A percentile compares a stretch with the other conserved stretches of the same genome.
phyloP scores from a whole-genome alignment of 2,329 filamentous ascomycete genomes.

The Mycocentrospora acerina region DNA sequence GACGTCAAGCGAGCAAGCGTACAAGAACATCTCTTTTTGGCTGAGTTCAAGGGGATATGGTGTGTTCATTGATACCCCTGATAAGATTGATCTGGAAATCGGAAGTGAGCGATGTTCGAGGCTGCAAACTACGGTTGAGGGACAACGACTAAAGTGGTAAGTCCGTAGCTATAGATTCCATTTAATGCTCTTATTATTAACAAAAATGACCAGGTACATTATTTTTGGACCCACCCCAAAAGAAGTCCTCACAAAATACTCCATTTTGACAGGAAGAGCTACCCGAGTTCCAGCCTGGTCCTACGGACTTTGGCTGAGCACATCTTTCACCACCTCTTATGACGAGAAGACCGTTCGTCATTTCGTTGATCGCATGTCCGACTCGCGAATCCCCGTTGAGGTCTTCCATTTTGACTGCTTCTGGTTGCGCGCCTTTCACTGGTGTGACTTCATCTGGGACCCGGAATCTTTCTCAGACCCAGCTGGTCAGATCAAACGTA shows the following conservation, averaged over 20 bases:
- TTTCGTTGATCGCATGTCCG: constrained; percentile 69
- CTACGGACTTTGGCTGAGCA: constrained; percentile 75
- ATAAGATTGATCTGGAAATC: constrained; percentile 70
- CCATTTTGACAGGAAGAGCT: constrained; percentile 66
- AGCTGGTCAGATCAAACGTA: constrained; percentile 61
- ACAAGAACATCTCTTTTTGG: constrained; percentile 73
- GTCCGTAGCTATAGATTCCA: background rate
- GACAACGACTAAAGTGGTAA: constrained; percentile 67
- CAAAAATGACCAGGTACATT: constrained; percentile 52
- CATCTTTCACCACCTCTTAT: constrained; percentile 73
- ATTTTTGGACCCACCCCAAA: constrained; percentile 72
- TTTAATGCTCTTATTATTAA: background rate
- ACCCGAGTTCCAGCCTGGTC: constrained; percentile 70
- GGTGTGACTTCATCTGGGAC: constrained; percentile 75
- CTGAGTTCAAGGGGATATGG: constrained; percentile 74
- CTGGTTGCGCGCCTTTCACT: constrained; percentile 74
- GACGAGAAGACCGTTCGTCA: constrained; percentile 67
- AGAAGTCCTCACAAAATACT: constrained; percentile 69
- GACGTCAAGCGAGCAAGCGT: constrained; percentile 69
- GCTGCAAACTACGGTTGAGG: constrained; percentile 68
- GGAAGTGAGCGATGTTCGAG: constrained; percentile 72
- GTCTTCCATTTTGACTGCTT: constrained; percentile 79
- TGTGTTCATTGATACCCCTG: constrained; percentile 71
- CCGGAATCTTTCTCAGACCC: constrained; percentile 69
- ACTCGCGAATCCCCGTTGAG: constrained; percentile 64